Evolutionary conservation across 1,139 yeast genomes (phyloP).

Genomic region (Wickerhamomyces sp.): DNA sequence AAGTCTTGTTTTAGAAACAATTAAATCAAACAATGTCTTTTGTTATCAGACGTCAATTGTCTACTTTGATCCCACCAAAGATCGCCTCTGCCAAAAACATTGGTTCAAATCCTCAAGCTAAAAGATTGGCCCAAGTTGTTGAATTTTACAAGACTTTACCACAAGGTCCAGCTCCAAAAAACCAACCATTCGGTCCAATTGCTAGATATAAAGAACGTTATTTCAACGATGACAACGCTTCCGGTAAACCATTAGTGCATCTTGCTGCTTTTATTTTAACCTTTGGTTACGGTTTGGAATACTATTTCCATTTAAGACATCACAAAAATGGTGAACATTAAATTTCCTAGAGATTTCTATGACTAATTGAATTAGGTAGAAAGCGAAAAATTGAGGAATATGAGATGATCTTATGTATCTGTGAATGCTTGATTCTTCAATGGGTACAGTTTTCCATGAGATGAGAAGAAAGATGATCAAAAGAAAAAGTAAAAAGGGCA

Average conservation of each 20-base stretch:
- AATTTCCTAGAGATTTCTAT: neutral
- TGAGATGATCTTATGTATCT: no score
- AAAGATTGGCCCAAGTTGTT: slow-evolving; percentile 94
- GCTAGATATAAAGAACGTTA: slow-evolving; percentile 76
- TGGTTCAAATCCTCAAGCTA: slow-evolving; percentile 93
- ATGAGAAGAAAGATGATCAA: no score
- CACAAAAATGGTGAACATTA: slow-evolving; percentile 31
- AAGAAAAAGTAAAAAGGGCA: no score
- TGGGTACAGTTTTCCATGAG: neutral
- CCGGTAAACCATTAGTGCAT: slow-evolving; percentile 80
- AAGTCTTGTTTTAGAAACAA: neutral
- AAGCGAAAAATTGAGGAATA: no score
- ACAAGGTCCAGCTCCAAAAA: slow-evolving; percentile 81
- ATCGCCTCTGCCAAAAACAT: slow-evolving; percentile 93
- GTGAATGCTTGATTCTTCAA: neutral
- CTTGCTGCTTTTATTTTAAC: slow-evolving; percentile 64
- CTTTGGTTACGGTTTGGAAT: slow-evolving; percentile 89
- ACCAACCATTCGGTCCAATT: slow-evolving; percentile 65
- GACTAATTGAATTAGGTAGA: no score
- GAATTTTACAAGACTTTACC: slow-evolving; percentile 94
- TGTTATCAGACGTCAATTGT: slow-evolving; percentile 86
- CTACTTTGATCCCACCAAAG: slow-evolving; percentile 98
- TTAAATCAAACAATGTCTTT: slow-evolving; percentile 53
- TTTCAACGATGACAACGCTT: slow-evolving; percentile 74
- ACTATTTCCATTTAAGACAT: slow-evolving; percentile 81